phyloP scores from a whole-genome alignment of 306 rosid genomes.

The Vicia faba region DNA sequence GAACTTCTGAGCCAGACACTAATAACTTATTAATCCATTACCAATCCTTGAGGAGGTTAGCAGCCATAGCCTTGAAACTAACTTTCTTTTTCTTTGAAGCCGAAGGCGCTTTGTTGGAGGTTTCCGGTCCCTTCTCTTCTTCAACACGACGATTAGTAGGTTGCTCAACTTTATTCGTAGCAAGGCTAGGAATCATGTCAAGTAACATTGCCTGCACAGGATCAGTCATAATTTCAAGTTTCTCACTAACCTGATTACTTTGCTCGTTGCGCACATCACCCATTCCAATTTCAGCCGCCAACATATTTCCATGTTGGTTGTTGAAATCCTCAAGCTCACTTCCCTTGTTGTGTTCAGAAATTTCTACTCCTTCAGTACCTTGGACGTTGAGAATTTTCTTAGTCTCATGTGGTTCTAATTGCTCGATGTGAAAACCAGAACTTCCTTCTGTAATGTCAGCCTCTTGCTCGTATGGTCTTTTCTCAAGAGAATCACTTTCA shows the following conservation, averaged over 20 bases:
- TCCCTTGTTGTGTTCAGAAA: slow-evolving; percentile 33
- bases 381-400: slow-evolving; percentile 29
- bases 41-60: slow-evolving; percentile 76
- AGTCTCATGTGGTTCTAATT: slow-evolving; percentile 35
- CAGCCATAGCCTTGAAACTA: slow-evolving; percentile 83
- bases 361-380: slow-evolving; percentile 35
- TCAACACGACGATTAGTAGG: slow-evolving; percentile 15
- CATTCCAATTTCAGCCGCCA: slow-evolving; percentile 46
- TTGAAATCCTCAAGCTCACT: slow-evolving; percentile 38
- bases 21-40: slow-evolving; percentile 28
- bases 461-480: slow-evolving; percentile 38
- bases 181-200: slow-evolving; percentile 81
- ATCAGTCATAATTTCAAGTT: slow-evolving; percentile 53
- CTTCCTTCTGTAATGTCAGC: slow-evolving; percentile 27
- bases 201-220: slow-evolving; percentile 86
- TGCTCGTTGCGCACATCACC: slow-evolving; percentile 36
- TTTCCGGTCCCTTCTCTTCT: slow-evolving; percentile 48
- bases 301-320: slow-evolving; percentile 26
- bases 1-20: neutral
- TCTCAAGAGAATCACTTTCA: slow-evolving; percentile 47
- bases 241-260: slow-evolving; percentile 38
- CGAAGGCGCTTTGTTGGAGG: slow-evolving; percentile 44
- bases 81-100: slow-evolving; percentile 74
- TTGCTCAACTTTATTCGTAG: slow-evolving; percentile 46
- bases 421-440: slow-evolving; percentile 26